Conservation (phyloP, 441 rosid species). For the Hypseocharis bilobata region DNA sequence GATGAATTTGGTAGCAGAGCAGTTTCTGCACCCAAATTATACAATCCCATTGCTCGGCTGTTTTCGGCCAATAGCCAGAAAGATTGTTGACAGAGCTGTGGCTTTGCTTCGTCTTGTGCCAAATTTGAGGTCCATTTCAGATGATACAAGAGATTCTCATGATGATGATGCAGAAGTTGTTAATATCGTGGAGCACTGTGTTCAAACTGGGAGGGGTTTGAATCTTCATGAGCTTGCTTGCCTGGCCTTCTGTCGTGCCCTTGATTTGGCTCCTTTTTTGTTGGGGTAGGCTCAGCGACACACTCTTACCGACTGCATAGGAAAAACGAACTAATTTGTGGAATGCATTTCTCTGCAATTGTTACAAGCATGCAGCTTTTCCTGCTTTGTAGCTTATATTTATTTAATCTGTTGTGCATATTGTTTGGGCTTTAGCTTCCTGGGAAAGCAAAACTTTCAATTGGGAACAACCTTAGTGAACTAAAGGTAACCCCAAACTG, state of each 20-base stretch:
- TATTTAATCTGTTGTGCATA: not conserved
- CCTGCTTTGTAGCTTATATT: not conserved
- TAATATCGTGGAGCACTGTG: slow-evolving; percentile 47
- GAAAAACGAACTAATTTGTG: no score
- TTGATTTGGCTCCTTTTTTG: slow-evolving; percentile 63
- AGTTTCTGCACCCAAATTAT: slow-evolving; percentile 54
- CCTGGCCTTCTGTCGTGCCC: slow-evolving; percentile 76
- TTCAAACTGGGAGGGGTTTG: slow-evolving; percentile 49
- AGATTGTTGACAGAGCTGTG: slow-evolving; percentile 55
- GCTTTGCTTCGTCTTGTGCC: slow-evolving; percentile 43
- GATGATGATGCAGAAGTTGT: slow-evolving; percentile 38
- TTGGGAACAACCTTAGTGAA: not conserved
- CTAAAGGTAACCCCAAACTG: not conserved
- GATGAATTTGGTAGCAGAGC: slow-evolving; percentile 43
- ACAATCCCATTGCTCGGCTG: slow-evolving; percentile 66
- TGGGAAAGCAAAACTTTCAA: not conserved
- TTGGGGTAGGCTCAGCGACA: slow-evolving; percentile 55
- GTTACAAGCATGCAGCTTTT: slow-evolving; percentile 56
- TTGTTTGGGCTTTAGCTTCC: not conserved
- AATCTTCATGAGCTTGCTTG: slow-evolving; percentile 83
- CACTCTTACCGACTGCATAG: no score
- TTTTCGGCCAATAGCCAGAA: slow-evolving; percentile 46
- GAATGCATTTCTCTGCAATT: slow-evolving; percentile 22
- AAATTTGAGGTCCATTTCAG: slow-evolving; percentile 42
- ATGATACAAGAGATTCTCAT: slow-evolving; percentile 23